Evolutionary conservation across 2,329 filamentous ascomycete genomes (phyloP).

Genomic region (Phoma sp.): DNA sequence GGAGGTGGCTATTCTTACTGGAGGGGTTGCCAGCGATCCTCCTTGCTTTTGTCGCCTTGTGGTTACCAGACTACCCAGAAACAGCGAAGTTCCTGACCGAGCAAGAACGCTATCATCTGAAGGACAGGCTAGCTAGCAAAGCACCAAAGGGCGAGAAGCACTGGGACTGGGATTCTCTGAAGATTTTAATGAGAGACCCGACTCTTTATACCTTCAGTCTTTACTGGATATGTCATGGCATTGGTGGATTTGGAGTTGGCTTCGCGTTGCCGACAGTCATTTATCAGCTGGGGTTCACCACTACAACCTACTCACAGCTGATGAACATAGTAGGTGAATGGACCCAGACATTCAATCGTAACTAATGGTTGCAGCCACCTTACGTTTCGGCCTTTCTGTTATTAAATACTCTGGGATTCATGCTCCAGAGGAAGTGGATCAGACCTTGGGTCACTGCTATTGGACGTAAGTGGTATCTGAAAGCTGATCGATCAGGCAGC

Average conservation of each 20-base stretch:
- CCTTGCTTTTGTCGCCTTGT: constrained; percentile 21
- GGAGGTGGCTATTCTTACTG: constrained; percentile 36
- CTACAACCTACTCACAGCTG: constrained; percentile 26
- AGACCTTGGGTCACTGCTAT: constrained; percentile 25
- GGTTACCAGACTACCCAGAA: constrained; percentile 25
- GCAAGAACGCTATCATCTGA: constrained; percentile 21
- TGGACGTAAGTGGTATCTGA: constrained; percentile 13
- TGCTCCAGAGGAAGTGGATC: constrained; percentile 29
- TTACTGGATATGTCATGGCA: constrained; percentile 31
- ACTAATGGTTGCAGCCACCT: constrained; percentile 20
- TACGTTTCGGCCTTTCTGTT: constrained; percentile 26
- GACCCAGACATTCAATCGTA: neutral
- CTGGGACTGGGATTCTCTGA: constrained; percentile 26
- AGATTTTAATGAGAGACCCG: constrained; percentile 20
- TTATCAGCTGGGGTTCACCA: constrained; percentile 30
- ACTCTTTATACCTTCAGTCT: constrained; percentile 26
- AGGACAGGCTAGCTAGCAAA: constrained; percentile 14
- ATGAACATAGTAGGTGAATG: constrained; percentile 31
- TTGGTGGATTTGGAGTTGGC: constrained; percentile 25
- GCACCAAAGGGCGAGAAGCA: constrained; percentile 21
- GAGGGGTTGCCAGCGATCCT: constrained; percentile 25
- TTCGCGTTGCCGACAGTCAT: constrained; percentile 28
- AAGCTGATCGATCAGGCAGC: neutral
- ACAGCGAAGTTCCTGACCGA: constrained; percentile 23
- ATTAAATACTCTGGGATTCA: constrained; percentile 23